These are phyloP conservation scores for Eruca vesicaria DNA, from an alignment of 441 rosid genomes.

Conservation along the genomic window DNA sequence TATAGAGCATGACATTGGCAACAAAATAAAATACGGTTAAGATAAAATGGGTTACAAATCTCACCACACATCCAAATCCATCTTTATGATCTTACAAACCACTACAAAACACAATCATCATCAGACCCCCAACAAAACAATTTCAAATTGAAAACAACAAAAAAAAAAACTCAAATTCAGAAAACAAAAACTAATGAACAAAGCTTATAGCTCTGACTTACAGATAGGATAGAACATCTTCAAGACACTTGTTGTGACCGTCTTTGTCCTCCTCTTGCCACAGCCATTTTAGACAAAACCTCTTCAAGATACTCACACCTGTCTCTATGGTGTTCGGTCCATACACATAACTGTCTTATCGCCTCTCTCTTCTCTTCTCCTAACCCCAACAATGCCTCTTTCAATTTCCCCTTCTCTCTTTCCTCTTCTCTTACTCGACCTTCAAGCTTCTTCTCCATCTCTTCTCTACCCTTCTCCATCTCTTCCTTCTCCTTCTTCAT, in stretches of 20 bases:
- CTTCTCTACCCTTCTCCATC: constrained; percentile 36
- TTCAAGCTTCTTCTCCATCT: constrained; percentile 48
- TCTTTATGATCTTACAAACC: constrained; percentile 6
- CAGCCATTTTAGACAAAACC: constrained; percentile 42
- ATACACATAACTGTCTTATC: constrained; percentile 86
- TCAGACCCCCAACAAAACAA: not conserved
- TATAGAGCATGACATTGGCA: not conserved
- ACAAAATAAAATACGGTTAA: not conserved
- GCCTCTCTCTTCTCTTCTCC: constrained; percentile 94
- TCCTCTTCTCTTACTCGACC: constrained; percentile 44
- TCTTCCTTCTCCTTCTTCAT: constrained; percentile 44
- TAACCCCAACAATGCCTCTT: constrained; percentile 43
- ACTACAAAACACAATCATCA: constrained; percentile 21
- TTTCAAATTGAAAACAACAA: not conserved
- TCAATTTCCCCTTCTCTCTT: constrained; percentile 49
- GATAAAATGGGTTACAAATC: constrained; percentile 1
- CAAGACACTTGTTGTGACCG: constrained; percentile 31
- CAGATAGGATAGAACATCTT: not conserved
- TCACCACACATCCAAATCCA: constrained; percentile 2
- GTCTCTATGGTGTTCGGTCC: constrained; percentile 71
- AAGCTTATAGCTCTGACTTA: constrained; percentile 5
- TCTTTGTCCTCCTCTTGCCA: constrained; percentile 45
- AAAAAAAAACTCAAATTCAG: not conserved
- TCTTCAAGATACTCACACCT: constrained; percentile 62
- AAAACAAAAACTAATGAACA: not conserved